Base-by-base conservation (phyloP, 345 rosid species). In the Eutrema japonicum region DNA sequence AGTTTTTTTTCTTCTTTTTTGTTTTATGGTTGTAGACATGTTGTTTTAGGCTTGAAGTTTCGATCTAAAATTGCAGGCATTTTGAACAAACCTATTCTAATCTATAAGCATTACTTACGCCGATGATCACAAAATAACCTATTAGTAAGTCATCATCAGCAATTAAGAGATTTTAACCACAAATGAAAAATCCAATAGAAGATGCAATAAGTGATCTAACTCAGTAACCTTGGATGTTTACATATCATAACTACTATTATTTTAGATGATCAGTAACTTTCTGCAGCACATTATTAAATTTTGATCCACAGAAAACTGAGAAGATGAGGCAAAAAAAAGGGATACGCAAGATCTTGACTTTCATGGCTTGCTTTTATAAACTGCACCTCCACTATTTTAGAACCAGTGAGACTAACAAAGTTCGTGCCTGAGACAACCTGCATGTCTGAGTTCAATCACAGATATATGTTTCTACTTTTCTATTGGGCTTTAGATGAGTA, bases 141-240 rank as follows among this genome's bases (percentile, higher is more conserved):
- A 33, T 35, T 33, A 7, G 36, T 18, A 33, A 33, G 64, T 40
- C 46, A 26, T 52, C 27, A 41, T 45, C 53, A 52, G 70, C 54
- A 42, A 10, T 22, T 11, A 22, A 5, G 35, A 61, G 12, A 49
- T 57, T 13, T 5, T 2, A 29, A 14, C 9, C 33, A 46, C 54
- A 18, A 18, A 40, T 40, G 7, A 50, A 40, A 26, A 59, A 11
- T 3, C 10, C 59, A 49, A 71, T 29, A 27, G 22, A 47, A 59
- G 32, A 59, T 26, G 74, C 29, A 22, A 47, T n/a, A 59, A 40
- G 9, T 52, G 62, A 37, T 57, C 8, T 2, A 48, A 7, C 27
- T 48, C 29, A 16, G 10, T 46, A 43, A 11, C 2, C 48, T 45
- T 45, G n/a, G 26, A 13, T 43, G 2, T 43, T 12, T 43, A 22